Conservation (phyloP, 108 stramenopile genomes). For the Pseudonitzschia pungens region DNA sequence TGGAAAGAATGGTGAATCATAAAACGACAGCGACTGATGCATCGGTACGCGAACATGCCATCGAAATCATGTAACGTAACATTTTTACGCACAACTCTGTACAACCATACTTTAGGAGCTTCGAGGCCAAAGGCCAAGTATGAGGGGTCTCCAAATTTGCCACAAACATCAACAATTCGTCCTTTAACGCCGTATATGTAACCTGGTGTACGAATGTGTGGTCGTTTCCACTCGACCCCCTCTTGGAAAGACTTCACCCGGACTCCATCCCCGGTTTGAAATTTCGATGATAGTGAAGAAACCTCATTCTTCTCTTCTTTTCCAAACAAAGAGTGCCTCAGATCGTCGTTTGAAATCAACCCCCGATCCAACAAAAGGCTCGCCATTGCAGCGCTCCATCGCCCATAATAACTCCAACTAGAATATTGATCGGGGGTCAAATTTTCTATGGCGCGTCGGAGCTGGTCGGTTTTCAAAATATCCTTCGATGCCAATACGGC, state of each 20-base stretch:
- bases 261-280: conserved; percentile 43
- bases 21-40: not conserved
- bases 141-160: conserved; percentile 45
- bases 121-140: conserved; percentile 46
- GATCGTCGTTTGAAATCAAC: conserved; percentile 31
- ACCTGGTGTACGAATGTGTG: conserved; percentile 54
- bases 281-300: not conserved
- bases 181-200: conserved; percentile 55
- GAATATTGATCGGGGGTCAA: conserved; percentile 41
- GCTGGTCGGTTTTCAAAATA: conserved; percentile 39
- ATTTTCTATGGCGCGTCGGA: conserved; percentile 47
- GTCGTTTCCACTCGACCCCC: conserved; percentile 43
- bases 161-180: conserved; percentile 38
- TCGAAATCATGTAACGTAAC: too few species aligned
- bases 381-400: conserved; percentile 51
- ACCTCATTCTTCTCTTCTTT: not conserved
- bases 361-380: conserved; percentile 37
- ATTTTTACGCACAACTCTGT: conserved; percentile 32
- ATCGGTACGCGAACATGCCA: too few species aligned
- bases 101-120: conserved; percentile 36
- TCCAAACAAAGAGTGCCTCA: conserved; percentile 37
- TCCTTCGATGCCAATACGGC: conserved; percentile 37
- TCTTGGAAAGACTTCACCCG: conserved; percentile 35
- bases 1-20: not conserved
- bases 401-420: conserved; percentile 47